A percentile compares a stretch with the other conserved stretches of the same genome.
Conservation (phyloP, 2,329 filamentous ascomycete species). For the Penicillium oxalicum region DNA sequence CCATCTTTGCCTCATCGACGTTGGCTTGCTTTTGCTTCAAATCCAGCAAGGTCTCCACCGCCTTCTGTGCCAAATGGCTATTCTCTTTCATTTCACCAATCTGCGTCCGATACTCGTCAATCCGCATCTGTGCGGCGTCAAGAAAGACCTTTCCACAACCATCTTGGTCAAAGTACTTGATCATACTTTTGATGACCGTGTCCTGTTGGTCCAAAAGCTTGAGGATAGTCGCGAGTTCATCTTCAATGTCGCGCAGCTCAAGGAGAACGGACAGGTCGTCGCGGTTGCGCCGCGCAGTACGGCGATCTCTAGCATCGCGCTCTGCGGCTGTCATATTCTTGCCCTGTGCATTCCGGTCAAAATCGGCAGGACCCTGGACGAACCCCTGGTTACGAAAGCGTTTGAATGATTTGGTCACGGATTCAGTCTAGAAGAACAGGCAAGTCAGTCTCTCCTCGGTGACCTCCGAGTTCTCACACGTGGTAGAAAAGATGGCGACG, state of each 20-base stretch:
- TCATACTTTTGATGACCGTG: constrained; percentile 42
- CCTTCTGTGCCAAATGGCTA: constrained; percentile 54
- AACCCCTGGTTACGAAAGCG: constrained; percentile 56
- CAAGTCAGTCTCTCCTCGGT: not conserved
- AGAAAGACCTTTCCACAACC: constrained; percentile 48
- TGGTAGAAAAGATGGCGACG: constrained; percentile 4
- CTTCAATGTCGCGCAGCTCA: constrained; percentile 59
- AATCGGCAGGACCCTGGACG: constrained; percentile 36
- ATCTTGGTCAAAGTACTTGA: constrained; percentile 26
- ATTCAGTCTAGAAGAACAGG: constrained; percentile 46
- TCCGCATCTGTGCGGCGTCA: constrained; percentile 46
- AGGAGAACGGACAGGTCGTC: constrained; percentile 58
- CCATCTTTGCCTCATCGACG: constrained; percentile 60
- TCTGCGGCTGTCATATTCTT: constrained; percentile 29
- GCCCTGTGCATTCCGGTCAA: constrained; percentile 25
- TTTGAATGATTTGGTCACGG: constrained; percentile 58
- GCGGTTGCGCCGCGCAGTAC: constrained; percentile 53
- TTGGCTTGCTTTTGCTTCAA: constrained; percentile 63
- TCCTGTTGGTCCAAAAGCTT: constrained; percentile 56
- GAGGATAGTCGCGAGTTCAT: constrained; percentile 54
- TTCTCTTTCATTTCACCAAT: constrained; percentile 53
- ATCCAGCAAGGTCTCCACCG: constrained; percentile 61
- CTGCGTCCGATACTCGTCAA: constrained; percentile 52
- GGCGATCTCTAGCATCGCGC: constrained; percentile 41
- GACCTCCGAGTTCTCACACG: too few species aligned